Evolutionary conservation across 345 rosid genomes (phyloP), one percentile per base, ranked within the genome.

Genomic region (Fremontodendron californicum): DNA sequence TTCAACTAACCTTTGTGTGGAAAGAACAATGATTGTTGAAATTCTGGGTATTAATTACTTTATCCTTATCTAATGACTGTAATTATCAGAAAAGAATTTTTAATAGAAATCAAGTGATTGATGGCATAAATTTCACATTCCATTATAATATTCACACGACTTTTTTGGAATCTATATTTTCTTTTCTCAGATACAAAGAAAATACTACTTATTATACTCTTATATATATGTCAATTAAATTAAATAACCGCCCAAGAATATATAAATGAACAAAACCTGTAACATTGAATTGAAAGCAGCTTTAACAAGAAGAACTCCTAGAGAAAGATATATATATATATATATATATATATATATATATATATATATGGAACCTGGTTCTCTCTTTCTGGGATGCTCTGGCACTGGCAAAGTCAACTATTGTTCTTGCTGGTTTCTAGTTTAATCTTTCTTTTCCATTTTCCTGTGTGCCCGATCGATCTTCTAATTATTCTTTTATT

Each of bases 361-460:
- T n/a, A n/a, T n/a, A n/a, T n/a, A n/a, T n/a, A 49, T 54, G 63
- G 86, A 83, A 81, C 82, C 85, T 48, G 83, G 72, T 86, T 86
- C 88, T 71, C 40, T 74, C 69, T 67, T 78, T 85, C 75, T 73
- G n/a, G 15, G 37, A 43, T 25, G 10, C 31, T 9, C 18, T 12
- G 31, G 21, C 18, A 8, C 2, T 13, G 35, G 55, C 33, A 75
- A 82, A 78, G 88, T 81, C 81, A 48, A 25, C 78, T 19, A 63
- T 75, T 77, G 21, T 31, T 58, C 63, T n/a, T n/a, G n/a, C 2
- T 42, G 31, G 2, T 37, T 27, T n/a, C 12, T 62, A n/a, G 39
- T 74, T 64, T 25, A 25, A 13, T 31, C 0, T 51, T 8, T 60
- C 45, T 49, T 19, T 48, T 6, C 33, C 45, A n/a, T 48, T 45